Base-by-base conservation (phyloP, 1,284 basidiomycete species). In the Leucoagaricus sp. region DNA sequence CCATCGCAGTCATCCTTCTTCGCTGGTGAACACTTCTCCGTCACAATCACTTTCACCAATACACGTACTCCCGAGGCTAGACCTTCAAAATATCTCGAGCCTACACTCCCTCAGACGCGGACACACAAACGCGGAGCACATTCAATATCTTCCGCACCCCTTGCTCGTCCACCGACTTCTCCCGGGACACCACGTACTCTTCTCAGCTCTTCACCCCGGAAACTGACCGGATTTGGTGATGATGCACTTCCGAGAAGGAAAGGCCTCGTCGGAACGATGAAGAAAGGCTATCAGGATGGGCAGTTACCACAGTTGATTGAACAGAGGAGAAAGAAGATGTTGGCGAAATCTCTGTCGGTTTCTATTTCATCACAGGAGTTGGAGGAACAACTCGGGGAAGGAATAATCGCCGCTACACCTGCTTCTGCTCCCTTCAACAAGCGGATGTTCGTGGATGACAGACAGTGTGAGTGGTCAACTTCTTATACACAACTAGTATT, bases 1-100 rank as follows among this genome's bases (percentile, higher is more conserved):
- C 95, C 95, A 2, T 80, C 88, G 0, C 89, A 94, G 61, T 91
- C 93, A 0, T 92, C 93, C 0, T 97, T 91, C 74, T 98, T 96
- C 70, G 94, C 95, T 1, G 95, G 95, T 59, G 95, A 98, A 70
- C 77, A 83, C 0, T 93, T 96, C 71, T 79, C 85, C 5, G 92
- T 93, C 15, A 88, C 84, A 4, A 87, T 98, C 66, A 89, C 91
- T 0, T 94, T 97, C 72, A 89, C 89, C 45, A 97, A 96, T 70
- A 90, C 86, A 5, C 83, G 83, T 17, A 77, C 83, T 6, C 72
- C 76, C n/a, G 75, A 78, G 38, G 69, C 76, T 1, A 67, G 64
- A 3, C 72, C 76, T 23, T 72, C 75, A 4, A 65, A 59, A 50
- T 52, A 67, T 12, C 15, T 49, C 3, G 47, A 57, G 19, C 47